Base-by-base conservation (phyloP, 2,329 filamentous ascomycete species). In the Diplodia corticola region DNA sequence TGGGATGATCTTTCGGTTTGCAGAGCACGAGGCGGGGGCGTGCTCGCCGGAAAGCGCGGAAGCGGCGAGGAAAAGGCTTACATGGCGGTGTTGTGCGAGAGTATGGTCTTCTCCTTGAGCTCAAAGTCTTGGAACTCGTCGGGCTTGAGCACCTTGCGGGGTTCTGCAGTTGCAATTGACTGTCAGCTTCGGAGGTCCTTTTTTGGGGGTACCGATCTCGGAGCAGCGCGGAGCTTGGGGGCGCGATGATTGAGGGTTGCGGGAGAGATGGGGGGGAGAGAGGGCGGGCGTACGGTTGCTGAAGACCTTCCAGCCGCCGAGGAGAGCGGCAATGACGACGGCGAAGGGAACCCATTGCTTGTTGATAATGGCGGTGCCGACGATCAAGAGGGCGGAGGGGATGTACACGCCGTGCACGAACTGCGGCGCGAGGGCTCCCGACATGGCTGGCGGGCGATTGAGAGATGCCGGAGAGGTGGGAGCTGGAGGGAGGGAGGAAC, bases 71-170 rank as follows among this genome's bases (percentile, higher is more conserved):
- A 5, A 13, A 24, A 6, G 28, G 37, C 86, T 75, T 81, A 93
- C 91, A 99, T 97, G 80, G 94, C 93, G 68, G 96, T 94, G 84
- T 99, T 99, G 87, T 98, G 95, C 35, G 94, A 97, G 75, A 98
- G 89, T 71, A 96, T 86, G 15, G 90, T 98, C 87, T 97, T 98
- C 80, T 98, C 92, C 80, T 91, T 89, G 73, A 99, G 89, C 78
- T 92, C 89, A 77, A 97, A 97, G 67, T 96, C 87, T 79, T 97
- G 93, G 86, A 97, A 97, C 60, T 85, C 85, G 72, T 89, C 88
- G 35, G 93, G 92, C 82, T 94, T 94, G 72, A 99, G 87, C 70
- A 95, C 89, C 80, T 91, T 93, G 79, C 89, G 88, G 69, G 88
- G 84, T 77, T 88, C 92, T 93, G 78, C 48, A 37, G 60, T 61